Conservation (phyloP, 495 filamentous ascomycete species). For the Evernia prunastri region DNA sequence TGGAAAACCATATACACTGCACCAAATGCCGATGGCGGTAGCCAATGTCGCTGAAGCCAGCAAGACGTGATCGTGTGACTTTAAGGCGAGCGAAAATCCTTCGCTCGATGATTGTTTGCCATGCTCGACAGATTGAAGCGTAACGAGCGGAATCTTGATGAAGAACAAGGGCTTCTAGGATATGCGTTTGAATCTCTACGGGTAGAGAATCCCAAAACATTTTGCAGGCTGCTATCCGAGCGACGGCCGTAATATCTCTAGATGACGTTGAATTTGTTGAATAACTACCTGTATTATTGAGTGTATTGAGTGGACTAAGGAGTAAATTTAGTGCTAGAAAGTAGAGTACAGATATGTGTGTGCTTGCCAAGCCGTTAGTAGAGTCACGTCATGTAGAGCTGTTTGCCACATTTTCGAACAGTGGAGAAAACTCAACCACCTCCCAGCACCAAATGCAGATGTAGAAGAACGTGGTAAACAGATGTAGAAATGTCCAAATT, state of each 20-base stretch:
- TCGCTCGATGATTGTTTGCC: conserved; percentile 35
- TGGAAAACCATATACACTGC: conserved; percentile 35
- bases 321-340: conserved; percentile 15
- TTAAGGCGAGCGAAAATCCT: conserved; percentile 38
- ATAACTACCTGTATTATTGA: conserved; percentile 3
- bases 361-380: conserved; percentile 16
- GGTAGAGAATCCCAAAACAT: conserved; percentile 24
- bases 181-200: conserved; percentile 21
- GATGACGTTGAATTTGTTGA: conserved; percentile 4
- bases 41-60: conserved; percentile 32
- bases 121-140: conserved; percentile 37
- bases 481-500: too few relatives aligned
- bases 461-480: too few relatives aligned
- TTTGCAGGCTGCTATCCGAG: conserved; percentile 16
- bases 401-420: too few relatives aligned
- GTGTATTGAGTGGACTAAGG: conserved; percentile 4
- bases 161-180: conserved; percentile 27
- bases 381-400: conserved; percentile 9
- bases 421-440: too few relatives aligned
- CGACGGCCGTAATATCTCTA: conserved; percentile 6
- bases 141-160: conserved; percentile 32
- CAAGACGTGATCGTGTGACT: conserved; percentile 32
- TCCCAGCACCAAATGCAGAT: too few relatives aligned
- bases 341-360: conserved; percentile 15
- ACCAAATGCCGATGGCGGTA: conserved; percentile 35